phyloP scores from a whole-genome alignment of 106 monocot genomes.

The Platanthera zijinensis region DNA sequence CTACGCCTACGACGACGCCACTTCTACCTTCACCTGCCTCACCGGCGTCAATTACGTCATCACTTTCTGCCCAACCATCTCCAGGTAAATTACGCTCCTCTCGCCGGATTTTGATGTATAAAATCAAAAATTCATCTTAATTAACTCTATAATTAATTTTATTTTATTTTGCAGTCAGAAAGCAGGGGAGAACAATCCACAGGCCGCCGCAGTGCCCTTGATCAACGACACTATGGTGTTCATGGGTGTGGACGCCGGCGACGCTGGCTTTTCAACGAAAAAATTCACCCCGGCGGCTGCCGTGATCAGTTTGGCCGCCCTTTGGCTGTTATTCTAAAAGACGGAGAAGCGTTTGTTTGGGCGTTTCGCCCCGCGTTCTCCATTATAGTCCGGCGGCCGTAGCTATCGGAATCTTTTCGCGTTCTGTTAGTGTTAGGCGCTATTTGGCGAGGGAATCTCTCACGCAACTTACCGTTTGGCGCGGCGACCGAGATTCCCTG shows the following conservation, averaged over 20 bases:
- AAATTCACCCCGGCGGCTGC: background rate
- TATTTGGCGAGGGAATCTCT: background rate
- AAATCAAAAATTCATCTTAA: no score
- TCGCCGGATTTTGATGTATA: no score
- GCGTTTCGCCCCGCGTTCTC: no score
- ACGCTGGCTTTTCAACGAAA: conserved; percentile 15
- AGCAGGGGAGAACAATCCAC: conserved; percentile 24
- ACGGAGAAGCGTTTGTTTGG: background rate
- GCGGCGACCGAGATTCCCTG: background rate
- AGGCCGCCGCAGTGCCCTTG: conserved; percentile 32
- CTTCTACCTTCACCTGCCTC: conserved; percentile 83
- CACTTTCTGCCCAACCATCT: conserved; percentile 76
- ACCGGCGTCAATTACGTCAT: conserved; percentile 46
- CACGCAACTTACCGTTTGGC: background rate
- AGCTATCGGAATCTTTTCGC: background rate
- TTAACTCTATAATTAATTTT: no score
- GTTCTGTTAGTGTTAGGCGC: background rate
- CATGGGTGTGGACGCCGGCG: background rate
- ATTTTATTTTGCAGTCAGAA: conserved; percentile 22
- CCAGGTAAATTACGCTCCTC: no score
- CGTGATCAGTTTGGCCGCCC: no score
- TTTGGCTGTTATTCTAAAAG: background rate
- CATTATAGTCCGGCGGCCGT: background rate
- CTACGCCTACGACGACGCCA: conserved; percentile 90
- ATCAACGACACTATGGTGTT: conserved; percentile 50